Evolutionary conservation across 371 early-diverging fungal species (phyloP).

Genomic region (Capillidium heterosporum): DNA sequence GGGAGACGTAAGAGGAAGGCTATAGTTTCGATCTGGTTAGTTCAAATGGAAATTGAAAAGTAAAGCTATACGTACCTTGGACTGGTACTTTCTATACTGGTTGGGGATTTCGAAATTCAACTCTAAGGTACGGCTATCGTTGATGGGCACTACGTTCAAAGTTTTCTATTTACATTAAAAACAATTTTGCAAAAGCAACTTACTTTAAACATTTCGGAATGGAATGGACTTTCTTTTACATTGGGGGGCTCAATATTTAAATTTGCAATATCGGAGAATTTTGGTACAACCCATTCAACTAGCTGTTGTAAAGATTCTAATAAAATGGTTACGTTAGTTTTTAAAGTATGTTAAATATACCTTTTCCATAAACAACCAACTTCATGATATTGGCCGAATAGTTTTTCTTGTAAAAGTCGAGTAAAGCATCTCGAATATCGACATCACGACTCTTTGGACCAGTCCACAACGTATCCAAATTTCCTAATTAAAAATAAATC

Average conservation of each 20-base stretch:
- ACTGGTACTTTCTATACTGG: conserved; percentile 28
- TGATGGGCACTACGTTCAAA: conserved; percentile 63
- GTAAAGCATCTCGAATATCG: conserved; percentile 62
- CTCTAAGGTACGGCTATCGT: conserved; percentile 53
- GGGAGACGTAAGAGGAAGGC: conserved; percentile 52
- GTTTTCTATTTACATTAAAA: conserved; percentile 23
- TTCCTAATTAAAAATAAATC: conserved; percentile 17
- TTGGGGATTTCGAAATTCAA: conserved; percentile 81
- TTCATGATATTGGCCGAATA: conserved; percentile 93
- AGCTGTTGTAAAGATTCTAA: conserved; percentile 68
- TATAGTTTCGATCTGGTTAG: conserved; percentile 9
- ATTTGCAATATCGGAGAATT: conserved; percentile 54
- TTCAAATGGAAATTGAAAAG: not conserved
- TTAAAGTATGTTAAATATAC: conserved; percentile 13
- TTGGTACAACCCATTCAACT: conserved; percentile 58
- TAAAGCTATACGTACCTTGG: conserved; percentile 21
- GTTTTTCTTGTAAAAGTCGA: conserved; percentile 72
- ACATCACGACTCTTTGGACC: conserved; percentile 44
- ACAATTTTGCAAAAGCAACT: not conserved
- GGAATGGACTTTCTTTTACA: conserved; percentile 54
- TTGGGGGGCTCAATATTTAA: conserved; percentile 47
- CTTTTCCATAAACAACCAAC: conserved; percentile 74
- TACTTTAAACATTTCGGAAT: conserved; percentile 11
- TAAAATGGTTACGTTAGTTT: not conserved
- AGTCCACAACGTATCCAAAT: conserved; percentile 64